Evolutionary conservation across 306 rosid species (phyloP).

Genomic region (Begonia loranthoides): DNA sequence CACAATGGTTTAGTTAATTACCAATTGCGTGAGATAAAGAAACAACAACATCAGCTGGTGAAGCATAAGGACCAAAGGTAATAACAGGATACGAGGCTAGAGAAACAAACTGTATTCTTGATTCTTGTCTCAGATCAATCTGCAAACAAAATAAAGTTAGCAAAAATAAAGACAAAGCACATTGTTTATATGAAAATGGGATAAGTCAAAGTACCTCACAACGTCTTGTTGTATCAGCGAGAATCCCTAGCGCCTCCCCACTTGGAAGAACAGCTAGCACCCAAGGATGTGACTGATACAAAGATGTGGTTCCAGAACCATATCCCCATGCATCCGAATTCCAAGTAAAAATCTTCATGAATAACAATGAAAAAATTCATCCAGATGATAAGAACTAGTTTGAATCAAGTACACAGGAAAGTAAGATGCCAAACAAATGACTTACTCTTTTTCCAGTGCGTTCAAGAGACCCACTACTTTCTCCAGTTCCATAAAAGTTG

Average conservation of each 20-base stretch:
- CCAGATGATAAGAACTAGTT: conserved; percentile 5
- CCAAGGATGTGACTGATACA: conserved; percentile 99
- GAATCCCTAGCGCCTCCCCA: conserved; percentile 79
- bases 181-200: too few relatives aligned
- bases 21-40: conserved; percentile 79
- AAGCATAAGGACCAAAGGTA: conserved; percentile 80
- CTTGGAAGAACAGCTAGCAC: conserved; percentile 79
- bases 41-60: conserved; percentile 55
- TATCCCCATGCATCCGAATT: conserved; percentile 76
- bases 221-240: conserved; percentile 79
- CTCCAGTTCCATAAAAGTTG: conserved; percentile 84
- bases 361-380: conserved; percentile 5
- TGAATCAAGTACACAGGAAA: neutral
- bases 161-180: neutral
- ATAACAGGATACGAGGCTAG: conserved; percentile 70
- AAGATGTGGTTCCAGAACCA: conserved; percentile 72
- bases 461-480: conserved; percentile 83
- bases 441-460: conserved; percentile 79
- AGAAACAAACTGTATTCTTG: conserved; percentile 42
- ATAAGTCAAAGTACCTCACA: conserved; percentile 55
- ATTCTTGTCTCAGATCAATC: conserved; percentile 81
- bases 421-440: conserved; percentile 1
- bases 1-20: conserved; percentile 20
- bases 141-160: conserved; percentile 17
- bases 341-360: conserved; percentile 65